Evolutionary conservation across 2,329 filamentous ascomycete genomes (phyloP).

Genomic region (Hypoxylon sp.): DNA sequence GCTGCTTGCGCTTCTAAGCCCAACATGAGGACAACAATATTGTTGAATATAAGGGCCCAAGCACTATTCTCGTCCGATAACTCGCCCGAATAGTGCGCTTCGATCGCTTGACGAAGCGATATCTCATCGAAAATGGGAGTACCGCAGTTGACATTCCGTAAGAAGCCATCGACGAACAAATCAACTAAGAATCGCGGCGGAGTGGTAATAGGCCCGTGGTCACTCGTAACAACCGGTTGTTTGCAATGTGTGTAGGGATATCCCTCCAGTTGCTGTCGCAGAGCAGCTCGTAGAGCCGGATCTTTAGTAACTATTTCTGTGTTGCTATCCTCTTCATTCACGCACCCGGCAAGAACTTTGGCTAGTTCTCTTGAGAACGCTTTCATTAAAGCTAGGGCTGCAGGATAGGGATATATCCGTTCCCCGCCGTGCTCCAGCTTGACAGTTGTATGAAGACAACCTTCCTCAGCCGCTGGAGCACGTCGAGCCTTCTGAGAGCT

Average conservation of each 20-base stretch:
- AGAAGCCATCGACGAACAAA: slow-evolving; percentile 42
- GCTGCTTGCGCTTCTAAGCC: slow-evolving; percentile 41
- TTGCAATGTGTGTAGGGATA: slow-evolving; percentile 35
- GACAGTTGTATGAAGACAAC: slow-evolving; percentile 24
- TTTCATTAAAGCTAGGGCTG: slow-evolving; percentile 39
- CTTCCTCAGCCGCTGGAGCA: slow-evolving; percentile 3
- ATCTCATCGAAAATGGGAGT: slow-evolving; percentile 44
- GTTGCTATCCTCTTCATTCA: slow-evolving; percentile 2
- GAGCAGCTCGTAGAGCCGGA: slow-evolving; percentile 13
- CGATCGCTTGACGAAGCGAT: slow-evolving; percentile 31
- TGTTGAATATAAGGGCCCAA: slow-evolving; percentile 44
- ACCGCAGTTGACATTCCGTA: slow-evolving; percentile 40
- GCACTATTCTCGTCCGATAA: slow-evolving; percentile 32
- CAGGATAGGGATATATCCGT: slow-evolving; percentile 44
- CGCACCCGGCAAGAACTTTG: slow-evolving; percentile 11
- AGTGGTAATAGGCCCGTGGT: slow-evolving; percentile 33
- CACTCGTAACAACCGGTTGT: slow-evolving; percentile 24
- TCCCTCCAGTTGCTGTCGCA: slow-evolving; percentile 32
- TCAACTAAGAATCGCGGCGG: slow-evolving; percentile 38
- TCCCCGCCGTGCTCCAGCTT: slow-evolving; percentile 39
- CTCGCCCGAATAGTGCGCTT: slow-evolving; percentile 37
- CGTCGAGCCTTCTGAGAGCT: background rate
- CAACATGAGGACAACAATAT: slow-evolving; percentile 41
- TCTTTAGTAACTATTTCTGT: slow-evolving; percentile 11
- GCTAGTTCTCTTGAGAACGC: slow-evolving; percentile 31